Evolutionary conservation across 2,329 filamentous ascomycete species (phyloP).

Genomic region (Zarea fungicola): DNA sequence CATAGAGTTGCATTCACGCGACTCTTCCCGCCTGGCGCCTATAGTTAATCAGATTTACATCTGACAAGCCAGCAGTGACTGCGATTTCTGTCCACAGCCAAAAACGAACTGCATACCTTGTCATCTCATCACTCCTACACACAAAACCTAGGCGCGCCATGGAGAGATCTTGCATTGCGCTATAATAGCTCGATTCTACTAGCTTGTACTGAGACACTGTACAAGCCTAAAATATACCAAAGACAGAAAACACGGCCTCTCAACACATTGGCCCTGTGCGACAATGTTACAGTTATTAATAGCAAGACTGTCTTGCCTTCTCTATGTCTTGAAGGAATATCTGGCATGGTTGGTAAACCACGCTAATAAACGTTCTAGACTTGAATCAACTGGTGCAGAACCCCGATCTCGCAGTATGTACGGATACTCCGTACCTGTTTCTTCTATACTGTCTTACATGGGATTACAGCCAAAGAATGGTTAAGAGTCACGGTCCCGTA

Average conservation of each 20-base stretch:
- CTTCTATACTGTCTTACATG: not conserved
- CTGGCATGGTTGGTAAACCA: not conserved
- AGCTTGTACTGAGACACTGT: too few species aligned
- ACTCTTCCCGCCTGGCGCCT: too few species aligned
- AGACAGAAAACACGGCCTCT: too few species aligned
- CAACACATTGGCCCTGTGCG: not conserved
- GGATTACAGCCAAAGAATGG: not conserved
- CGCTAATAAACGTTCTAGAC: not conserved
- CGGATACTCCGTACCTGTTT: not conserved
- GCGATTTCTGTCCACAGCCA: not conserved
- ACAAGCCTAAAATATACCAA: too few species aligned
- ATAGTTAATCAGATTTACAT: too few species aligned
- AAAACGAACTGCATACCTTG: not conserved
- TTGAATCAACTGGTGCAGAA: not conserved
- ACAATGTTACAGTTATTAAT: not conserved
- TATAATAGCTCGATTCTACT: too few species aligned
- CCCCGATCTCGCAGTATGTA: not conserved
- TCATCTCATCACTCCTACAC: too few species aligned
- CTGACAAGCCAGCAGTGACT: too few species aligned
- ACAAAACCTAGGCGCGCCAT: too few species aligned
- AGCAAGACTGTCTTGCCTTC: slow-evolving; percentile 3
- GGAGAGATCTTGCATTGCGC: too few species aligned
- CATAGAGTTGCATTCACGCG: too few species aligned
- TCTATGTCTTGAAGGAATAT: not conserved
- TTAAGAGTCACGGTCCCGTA: not conserved